phyloP scores from a whole-genome alignment of 352 stramenopile species.

The Phytophthora hibernalis region DNA sequence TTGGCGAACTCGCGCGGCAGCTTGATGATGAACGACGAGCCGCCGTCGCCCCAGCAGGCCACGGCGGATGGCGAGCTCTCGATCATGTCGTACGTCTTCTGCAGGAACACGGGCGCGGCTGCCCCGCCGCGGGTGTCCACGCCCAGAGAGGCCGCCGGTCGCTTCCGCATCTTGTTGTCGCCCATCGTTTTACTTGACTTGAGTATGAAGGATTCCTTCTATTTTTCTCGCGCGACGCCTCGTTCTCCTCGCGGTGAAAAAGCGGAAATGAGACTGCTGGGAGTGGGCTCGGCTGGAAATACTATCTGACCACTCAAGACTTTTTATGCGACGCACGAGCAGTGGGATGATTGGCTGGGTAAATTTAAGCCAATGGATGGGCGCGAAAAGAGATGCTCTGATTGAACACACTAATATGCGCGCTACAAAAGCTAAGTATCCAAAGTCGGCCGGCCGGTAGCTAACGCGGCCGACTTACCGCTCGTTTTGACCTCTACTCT shows the following conservation, averaged over 20 bases:
- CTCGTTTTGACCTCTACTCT: too few relatives aligned
- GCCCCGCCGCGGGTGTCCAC: slow-evolving; percentile 8
- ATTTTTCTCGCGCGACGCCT: slow-evolving; percentile 17
- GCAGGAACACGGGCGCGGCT: slow-evolving; percentile 84
- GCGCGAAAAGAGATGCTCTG: background rate
- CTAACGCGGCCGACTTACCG: slow-evolving; percentile 22
- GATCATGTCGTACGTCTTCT: slow-evolving; percentile 96
- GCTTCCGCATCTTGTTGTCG: slow-evolving; percentile 48
- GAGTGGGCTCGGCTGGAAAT: slow-evolving; percentile 17
- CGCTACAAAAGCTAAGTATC: slow-evolving; percentile 24
- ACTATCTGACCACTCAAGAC: slow-evolving; percentile 17
- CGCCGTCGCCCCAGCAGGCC: slow-evolving; percentile 82
- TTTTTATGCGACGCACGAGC: slow-evolving; percentile 9
- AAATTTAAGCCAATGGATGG: slow-evolving; percentile 24
- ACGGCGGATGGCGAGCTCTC: slow-evolving; percentile 83
- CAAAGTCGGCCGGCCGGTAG: slow-evolving; percentile 13
- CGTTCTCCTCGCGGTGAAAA: slow-evolving; percentile 18
- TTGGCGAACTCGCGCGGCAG: slow-evolving; percentile 92
- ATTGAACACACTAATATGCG: slow-evolving; percentile 17
- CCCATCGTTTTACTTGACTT: slow-evolving; percentile 36
- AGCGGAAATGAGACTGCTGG: slow-evolving; percentile 39
- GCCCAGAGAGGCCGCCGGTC: slow-evolving; percentile 17
- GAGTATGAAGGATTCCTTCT: slow-evolving; percentile 34
- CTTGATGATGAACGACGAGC: slow-evolving; percentile 93
- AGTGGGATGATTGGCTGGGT: slow-evolving; percentile 11